Evolutionary conservation across 495 filamentous ascomycete species (phyloP).

Genomic region (Haplographium delicatum): DNA sequence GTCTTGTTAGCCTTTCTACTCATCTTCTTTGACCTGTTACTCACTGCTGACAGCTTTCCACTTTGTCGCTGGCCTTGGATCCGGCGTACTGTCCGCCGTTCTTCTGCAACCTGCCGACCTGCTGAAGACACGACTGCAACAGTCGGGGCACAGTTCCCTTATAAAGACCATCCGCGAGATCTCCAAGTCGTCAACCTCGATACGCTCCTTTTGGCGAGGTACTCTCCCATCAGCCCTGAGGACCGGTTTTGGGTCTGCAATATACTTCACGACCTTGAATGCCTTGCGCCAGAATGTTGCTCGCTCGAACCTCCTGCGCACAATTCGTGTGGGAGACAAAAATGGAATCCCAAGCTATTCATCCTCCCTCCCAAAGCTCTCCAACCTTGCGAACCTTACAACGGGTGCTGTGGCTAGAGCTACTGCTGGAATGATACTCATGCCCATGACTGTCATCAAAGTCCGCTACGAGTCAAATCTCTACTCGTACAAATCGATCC

Average conservation of each 20-base stretch:
- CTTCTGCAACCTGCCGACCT: constrained; percentile 95
- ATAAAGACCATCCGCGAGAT: constrained; percentile 66
- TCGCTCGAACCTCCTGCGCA: constrained; percentile 34
- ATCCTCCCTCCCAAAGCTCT: constrained; percentile 77
- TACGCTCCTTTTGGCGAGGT: constrained; percentile 86
- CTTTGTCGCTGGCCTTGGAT: constrained; percentile 82
- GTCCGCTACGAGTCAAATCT: constrained; percentile 86
- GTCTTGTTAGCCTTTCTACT: constrained; percentile 15
- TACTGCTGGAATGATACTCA: constrained; percentile 82
- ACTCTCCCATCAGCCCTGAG: constrained; percentile 87
- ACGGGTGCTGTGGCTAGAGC: constrained; percentile 81
- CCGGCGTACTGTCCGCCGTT: constrained; percentile 79
- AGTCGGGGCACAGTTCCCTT: constrained; percentile 62
- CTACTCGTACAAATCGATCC: constrained; percentile 78
- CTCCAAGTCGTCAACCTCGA: constrained; percentile 43
- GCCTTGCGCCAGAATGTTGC: constrained; percentile 68
- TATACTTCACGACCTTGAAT: constrained; percentile 92
- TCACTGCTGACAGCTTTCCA: constrained; percentile 18
- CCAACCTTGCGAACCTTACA: constrained; percentile 75
- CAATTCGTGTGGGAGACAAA: constrained; percentile 22
- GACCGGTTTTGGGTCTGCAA: constrained; percentile 85
- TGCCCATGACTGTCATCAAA: constrained; percentile 96
- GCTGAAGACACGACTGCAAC: constrained; percentile 93
- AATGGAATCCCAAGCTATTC: constrained; percentile 39
- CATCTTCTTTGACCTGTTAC: not conserved